These are phyloP conservation scores for Rhizomucor miehei DNA, from an alignment of 371 early-diverging fungal genomes.

Conservation along the genomic window DNA sequence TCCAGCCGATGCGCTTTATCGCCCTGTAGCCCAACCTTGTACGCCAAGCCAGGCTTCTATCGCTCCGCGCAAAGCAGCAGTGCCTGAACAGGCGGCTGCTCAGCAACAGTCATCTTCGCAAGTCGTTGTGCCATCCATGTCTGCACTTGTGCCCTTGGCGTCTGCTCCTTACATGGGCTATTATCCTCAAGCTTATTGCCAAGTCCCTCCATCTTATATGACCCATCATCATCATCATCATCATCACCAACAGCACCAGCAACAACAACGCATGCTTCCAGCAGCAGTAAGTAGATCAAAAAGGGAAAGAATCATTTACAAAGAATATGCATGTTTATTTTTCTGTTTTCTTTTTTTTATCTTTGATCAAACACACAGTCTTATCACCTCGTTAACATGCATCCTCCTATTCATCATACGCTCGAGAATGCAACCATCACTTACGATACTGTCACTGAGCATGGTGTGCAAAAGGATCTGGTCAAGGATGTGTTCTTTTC, in stretches of 20 bases:
- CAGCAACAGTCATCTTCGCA: not conserved
- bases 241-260: not conserved
- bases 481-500: constrained; percentile 51
- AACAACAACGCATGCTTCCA: not conserved
- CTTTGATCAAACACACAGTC: not conserved
- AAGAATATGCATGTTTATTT: no score
- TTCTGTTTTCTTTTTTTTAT: not conserved
- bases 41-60: no score
- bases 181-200: not conserved
- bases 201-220: constrained; percentile 1
- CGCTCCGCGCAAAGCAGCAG: not conserved
- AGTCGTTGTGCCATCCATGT: constrained; percentile 17
- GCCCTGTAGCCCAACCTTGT: no score
- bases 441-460: constrained; percentile 30
- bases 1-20: no score
- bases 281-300: constrained; percentile 3
- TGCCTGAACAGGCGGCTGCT: not conserved
- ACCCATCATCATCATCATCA: not conserved
- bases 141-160: constrained; percentile 7
- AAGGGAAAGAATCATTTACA: no score
- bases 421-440: constrained; percentile 50
- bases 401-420: constrained; percentile 43
- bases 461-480: constrained; percentile 30
- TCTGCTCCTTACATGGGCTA: constrained; percentile 1
- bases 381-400: not conserved